Conservation (phyloP, 1,284 basidiomycete genomes). For the Apiotrichum domesticum region DNA sequence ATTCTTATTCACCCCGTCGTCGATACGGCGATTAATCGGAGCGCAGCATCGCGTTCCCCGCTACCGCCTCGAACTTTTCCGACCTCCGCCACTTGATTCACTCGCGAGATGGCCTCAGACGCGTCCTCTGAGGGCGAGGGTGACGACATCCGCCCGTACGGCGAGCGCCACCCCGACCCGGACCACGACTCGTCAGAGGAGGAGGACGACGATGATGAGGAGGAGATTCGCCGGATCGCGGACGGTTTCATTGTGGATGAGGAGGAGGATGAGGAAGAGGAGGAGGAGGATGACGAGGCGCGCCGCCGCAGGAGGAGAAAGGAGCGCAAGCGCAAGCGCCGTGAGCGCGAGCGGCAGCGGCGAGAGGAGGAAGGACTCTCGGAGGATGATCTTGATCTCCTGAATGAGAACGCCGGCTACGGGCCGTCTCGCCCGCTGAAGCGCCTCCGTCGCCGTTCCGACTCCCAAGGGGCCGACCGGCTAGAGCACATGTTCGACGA, state of each 20-base stretch:
- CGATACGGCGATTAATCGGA: background rate
- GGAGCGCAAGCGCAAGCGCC: slow-evolving; percentile 33
- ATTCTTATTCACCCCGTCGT: background rate
- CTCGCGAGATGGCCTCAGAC: slow-evolving; percentile 3
- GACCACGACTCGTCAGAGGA: slow-evolving; percentile 47
- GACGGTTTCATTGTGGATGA: slow-evolving; percentile 48
- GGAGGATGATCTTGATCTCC: slow-evolving; percentile 79
- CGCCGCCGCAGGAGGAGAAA: slow-evolving; percentile 27
- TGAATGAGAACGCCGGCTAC: slow-evolving; percentile 87
- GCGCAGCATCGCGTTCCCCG: too few relatives aligned
- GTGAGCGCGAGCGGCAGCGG: slow-evolving; percentile 25
- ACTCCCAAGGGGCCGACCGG: slow-evolving; percentile 46
- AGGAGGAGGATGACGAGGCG: slow-evolving; percentile 27
- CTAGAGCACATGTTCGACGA: slow-evolving; percentile 45
- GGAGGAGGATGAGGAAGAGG: slow-evolving; percentile 45
- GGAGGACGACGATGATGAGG: slow-evolving; percentile 45
- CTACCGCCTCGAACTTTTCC: too few relatives aligned
- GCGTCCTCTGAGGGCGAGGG: slow-evolving; percentile 46
- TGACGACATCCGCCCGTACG: slow-evolving; percentile 44
- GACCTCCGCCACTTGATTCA: too few relatives aligned
- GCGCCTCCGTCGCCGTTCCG: slow-evolving; percentile 36
- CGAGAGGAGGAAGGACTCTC: slow-evolving; percentile 17
- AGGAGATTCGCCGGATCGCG: slow-evolving; percentile 42
- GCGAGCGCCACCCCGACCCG: slow-evolving; percentile 26
- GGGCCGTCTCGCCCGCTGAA: slow-evolving; percentile 35